A percentile compares a stretch with the other conserved stretches of the same genome.
phyloP scores from a whole-genome alignment of 371 early-diverging fungal genomes.

The Mucor sp. region DNA sequence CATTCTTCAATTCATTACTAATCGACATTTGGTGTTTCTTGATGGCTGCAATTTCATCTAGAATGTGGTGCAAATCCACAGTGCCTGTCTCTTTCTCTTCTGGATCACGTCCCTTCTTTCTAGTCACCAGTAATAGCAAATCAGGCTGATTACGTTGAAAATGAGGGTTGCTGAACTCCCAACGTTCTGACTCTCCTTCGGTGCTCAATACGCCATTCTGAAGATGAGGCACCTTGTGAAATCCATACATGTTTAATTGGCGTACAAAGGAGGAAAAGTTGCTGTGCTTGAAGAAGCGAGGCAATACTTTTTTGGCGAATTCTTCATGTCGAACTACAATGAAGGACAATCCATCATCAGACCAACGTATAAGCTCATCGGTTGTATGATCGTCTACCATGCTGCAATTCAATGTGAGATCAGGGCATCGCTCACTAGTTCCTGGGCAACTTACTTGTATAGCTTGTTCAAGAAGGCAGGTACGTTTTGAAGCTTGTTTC shows the following conservation, averaged over 20 bases:
- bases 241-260: slow-evolving; percentile 94
- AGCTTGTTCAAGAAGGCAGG: slow-evolving; percentile 90
- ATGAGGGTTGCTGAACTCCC: slow-evolving; percentile 65
- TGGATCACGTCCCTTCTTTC: slow-evolving; percentile 57
- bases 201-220: slow-evolving; percentile 75
- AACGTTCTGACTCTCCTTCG: slow-evolving; percentile 61
- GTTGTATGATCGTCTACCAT: slow-evolving; percentile 75
- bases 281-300: slow-evolving; percentile 90
- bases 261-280: slow-evolving; percentile 95
- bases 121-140: slow-evolving; percentile 54
- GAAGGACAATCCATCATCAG: slow-evolving; percentile 77
- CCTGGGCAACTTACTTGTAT: slow-evolving; percentile 59
- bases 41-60: slow-evolving; percentile 85
- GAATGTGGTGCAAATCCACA: slow-evolving; percentile 60
- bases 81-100: slow-evolving; percentile 55
- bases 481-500: slow-evolving; percentile 60
- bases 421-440: background rate
- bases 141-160: slow-evolving; percentile 62
- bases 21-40: slow-evolving; percentile 90
- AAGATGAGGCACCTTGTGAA: slow-evolving; percentile 81
- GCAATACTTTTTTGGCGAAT: slow-evolving; percentile 85
- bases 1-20: slow-evolving; percentile 79
- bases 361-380: slow-evolving; percentile 78
- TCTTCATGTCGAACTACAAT: slow-evolving; percentile 71
- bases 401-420: slow-evolving; percentile 16